phyloP scores from a whole-genome alignment of 768 basidiomycete species.

The Rhodotorula sphaerocarpa region DNA sequence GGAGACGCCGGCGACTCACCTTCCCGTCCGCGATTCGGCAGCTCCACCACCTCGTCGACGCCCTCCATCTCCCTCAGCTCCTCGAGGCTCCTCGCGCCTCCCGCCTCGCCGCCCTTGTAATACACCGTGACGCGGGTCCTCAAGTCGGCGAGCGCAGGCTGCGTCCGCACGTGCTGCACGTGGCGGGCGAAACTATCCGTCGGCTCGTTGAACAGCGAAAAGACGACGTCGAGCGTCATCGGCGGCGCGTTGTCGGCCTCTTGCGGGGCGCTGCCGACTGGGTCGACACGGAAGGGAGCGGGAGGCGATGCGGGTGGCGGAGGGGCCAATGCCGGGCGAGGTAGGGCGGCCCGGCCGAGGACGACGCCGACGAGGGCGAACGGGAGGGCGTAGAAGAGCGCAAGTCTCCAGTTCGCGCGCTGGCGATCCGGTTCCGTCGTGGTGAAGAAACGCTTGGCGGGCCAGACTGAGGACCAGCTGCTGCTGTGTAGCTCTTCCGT shows the following conservation, averaged over 20 bases:
- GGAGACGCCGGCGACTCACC: not conserved
- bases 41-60: conserved; percentile 7
- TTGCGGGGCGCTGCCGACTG: no score
- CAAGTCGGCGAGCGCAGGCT: not conserved
- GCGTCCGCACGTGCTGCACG: not conserved
- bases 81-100: not conserved
- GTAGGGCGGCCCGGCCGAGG: not conserved
- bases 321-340: not conserved
- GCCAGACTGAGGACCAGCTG: no score
- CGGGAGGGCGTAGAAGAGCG: not conserved
- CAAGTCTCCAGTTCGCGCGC: no score
- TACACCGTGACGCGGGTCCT: conserved; percentile 4
- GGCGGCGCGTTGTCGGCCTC: not conserved
- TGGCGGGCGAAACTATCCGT: not conserved
- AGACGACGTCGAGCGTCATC: conserved; percentile 11
- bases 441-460: no score
- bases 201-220: not conserved
- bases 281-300: not conserved
- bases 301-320: not conserved
- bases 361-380: not conserved
- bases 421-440: no score
- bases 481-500: no score
- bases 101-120: not conserved
- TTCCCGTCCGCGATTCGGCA: conserved; percentile 8
- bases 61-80: not conserved